Evolutionary conservation across 2,329 filamentous ascomycete species (phyloP).

Genomic region (Scopulariopsis brevicaulis): DNA sequence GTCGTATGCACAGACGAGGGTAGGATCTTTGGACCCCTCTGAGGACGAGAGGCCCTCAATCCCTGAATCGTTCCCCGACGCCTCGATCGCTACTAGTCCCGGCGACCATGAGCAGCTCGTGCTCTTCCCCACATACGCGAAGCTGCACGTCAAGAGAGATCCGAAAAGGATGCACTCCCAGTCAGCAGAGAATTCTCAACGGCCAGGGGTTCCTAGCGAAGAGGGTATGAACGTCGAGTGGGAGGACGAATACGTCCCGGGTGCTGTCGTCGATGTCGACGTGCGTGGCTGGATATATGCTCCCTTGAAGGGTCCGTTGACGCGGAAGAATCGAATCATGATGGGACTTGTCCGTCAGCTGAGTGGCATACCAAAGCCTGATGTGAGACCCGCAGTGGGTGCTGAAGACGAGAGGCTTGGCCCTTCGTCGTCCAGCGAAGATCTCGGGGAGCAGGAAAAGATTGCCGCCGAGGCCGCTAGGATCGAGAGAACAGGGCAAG

Average conservation of each 20-base stretch:
- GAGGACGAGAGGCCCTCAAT: conserved; percentile 32
- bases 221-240: conserved; percentile 72
- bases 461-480: conserved; percentile 66
- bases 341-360: conserved; percentile 79
- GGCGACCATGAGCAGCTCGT: conserved; percentile 87
- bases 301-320: conserved; percentile 76
- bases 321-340: conserved; percentile 73
- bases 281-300: conserved; percentile 92
- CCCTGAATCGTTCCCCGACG: conserved; percentile 72
- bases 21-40: conserved; percentile 16
- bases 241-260: conserved; percentile 69
- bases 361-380: conserved; percentile 71
- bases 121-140: conserved; percentile 87
- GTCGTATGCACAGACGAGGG: conserved; percentile 43
- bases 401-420: conserved; percentile 6
- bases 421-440: conserved; percentile 32
- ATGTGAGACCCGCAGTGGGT: conserved; percentile 14
- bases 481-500: conserved; percentile 61
- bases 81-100: conserved; percentile 69
- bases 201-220: conserved; percentile 42
- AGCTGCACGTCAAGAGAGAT: conserved; percentile 50
- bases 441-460: conserved; percentile 45
- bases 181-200: conserved; percentile 17
- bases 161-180: conserved; percentile 13
- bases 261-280: conserved; percentile 85